Base-by-base conservation (phyloP, 78 protist genomes). In the Dictyostelium capitatum region DNA sequence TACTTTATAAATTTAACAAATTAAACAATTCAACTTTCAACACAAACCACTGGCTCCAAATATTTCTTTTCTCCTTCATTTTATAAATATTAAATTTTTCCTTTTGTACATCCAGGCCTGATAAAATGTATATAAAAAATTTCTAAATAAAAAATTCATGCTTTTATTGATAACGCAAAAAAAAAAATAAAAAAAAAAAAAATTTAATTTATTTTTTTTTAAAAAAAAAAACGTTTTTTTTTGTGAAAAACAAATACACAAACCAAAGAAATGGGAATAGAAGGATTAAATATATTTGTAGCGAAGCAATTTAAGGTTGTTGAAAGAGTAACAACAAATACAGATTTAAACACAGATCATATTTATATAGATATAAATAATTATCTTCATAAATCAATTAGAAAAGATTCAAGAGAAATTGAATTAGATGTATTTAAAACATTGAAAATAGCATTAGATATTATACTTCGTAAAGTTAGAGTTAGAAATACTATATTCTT, bases 401-500 rank as follows among this genome's bases (percentile, higher is more conserved):
- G 17, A 14, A 64, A 32, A 12, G 28, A 30, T 25, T 25, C 37
- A 2, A 20, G 23, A 64, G 28, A 64, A 25, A 28, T 32, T 25
- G 73, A 64, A 30, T 9, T 64, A 64, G 28, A 30, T 14, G 46
- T 28, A 25, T 64, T 64, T 5, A 64, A 32, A 64, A 64, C 7
- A 64, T 64, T 64, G 28, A 64, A 64, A 28, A 6, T 10, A 4
- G 23, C 28, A 4, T 9, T 30, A 12, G 43, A 64, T 28, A 19
- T 8, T 25, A 64, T 64, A 4, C 11, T 64, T 12, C 14, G 43
- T 23, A 14, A 5, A 64, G 43, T 28, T 28, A 28, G 20, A 23
- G 43, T 64, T 28, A 74, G 28, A 75, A 25, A 75, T 25, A 10
- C 62, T n/a, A 23, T 84, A 70, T 57, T 74, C 79, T 48, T 54